Evolutionary conservation across 306 rosid genomes (phyloP), one percentile per base, ranked within the genome.

Genomic region (Prunus campanulata): DNA sequence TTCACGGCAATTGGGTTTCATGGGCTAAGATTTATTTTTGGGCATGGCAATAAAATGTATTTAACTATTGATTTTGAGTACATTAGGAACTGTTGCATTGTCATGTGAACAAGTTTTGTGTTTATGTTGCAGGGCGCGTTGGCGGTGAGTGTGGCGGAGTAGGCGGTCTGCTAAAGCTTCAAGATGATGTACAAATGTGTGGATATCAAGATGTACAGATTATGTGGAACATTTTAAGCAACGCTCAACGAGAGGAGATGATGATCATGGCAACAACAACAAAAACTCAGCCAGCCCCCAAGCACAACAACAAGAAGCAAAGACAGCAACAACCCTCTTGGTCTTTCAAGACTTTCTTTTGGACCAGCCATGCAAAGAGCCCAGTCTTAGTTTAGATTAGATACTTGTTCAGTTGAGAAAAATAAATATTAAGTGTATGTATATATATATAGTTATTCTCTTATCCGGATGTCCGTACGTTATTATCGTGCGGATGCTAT

Each of bases 161-260:
- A 0, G 19, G 42, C 11, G 93, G 90, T 15, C 30, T 87, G 67
- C 10, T 82, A 55, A 85, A 84, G 72, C 93, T 91, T n/a, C 68
- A 81, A 35, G 86, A 86, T 25, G 93, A 89, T 59, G 91, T 88
- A 11, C 76, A 79, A 71, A 79, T 73, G 84, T 91, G 91, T 44
- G 91, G 88, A 8, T 88, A 88, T 74, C 79, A 74, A 49, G 93
- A 91, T 61, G 93, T 87, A 15, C 89, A 87, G 66, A 80, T 87
- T 2, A 87, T 89, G 91, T 89, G 91, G 93, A 82, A 89, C 82
- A 84, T 91, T 84, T 39, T 91, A 63, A 84, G 82, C 61, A 68
- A 69, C 44, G 68, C 68, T 11, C 69, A 18, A 24, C 27, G 44
- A 27, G 68, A 59, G 68, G 77, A 74, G 46, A 47, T 74, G 20